Conservation (phyloP, 208 protist genomes). For the Wallacemonas sp. region DNA sequence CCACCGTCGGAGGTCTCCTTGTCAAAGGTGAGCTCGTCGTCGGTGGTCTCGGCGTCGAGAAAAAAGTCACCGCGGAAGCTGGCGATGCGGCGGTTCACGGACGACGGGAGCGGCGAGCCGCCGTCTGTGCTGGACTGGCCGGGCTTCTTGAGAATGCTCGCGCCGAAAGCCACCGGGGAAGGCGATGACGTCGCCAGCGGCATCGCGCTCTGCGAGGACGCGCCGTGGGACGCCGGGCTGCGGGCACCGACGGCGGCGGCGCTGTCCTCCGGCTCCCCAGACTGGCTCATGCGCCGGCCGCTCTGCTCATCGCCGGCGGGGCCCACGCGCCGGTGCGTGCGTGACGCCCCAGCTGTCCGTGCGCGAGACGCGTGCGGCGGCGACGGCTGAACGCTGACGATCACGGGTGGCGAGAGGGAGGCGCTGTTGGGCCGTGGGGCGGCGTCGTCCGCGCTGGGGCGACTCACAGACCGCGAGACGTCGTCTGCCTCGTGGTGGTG, state of each 20-base stretch:
- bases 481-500: no score
- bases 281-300: no score
- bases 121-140: not conserved
- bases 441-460: no score
- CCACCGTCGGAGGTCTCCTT: not conserved
- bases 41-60: not conserved
- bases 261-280: not conserved
- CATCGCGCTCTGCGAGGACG: not conserved
- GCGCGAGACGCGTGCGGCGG: no score
- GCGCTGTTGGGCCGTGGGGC: no score
- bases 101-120: not conserved
- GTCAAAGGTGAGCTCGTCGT: not conserved
- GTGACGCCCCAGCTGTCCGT: no score
- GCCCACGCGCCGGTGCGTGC: no score
- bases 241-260: not conserved
- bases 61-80: constrained; percentile 1
- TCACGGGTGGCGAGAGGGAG: no score
- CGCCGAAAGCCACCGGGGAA: not conserved
- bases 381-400: no score
- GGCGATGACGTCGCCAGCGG: not conserved
- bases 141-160: constrained; percentile 12
- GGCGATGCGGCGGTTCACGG: not conserved
- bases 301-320: no score
- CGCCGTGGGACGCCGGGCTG: no score
- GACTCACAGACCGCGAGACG: no score